phyloP scores from a whole-genome alignment of 192 early-diverging fungal species.

The Geosiphon pyriformis region DNA sequence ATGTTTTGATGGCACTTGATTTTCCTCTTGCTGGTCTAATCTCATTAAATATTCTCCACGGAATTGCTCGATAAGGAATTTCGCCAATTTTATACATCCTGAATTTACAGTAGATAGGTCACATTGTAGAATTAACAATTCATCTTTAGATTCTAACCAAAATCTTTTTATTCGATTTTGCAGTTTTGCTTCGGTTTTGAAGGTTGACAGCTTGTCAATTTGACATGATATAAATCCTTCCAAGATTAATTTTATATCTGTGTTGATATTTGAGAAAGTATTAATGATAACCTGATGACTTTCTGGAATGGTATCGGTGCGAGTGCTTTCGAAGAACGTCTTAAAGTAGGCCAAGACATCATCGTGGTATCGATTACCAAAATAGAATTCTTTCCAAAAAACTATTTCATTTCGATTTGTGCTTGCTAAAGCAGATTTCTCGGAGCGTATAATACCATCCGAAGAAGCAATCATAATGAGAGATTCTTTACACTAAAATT shows the following conservation, averaged over 20 bases:
- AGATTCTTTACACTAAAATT: conserved; percentile 19
- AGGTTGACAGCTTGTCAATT: conserved; percentile 21
- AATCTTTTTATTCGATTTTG: conserved; percentile 20
- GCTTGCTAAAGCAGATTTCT: background rate
- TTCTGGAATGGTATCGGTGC: background rate
- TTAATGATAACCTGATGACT: conserved; percentile 16
- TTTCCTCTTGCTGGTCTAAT: background rate
- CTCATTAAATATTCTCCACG: conserved; percentile 17
- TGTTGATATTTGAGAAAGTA: conserved; percentile 28
- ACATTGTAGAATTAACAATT: conserved; percentile 25
- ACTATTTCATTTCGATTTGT: conserved; percentile 8
- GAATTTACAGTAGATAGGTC: conserved; percentile 13
- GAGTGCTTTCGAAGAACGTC: background rate
- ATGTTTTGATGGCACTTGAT: conserved; percentile 3
- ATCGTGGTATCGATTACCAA: conserved; percentile 7
- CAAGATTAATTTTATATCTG: conserved; percentile 14
- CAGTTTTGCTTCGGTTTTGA: conserved; percentile 24
- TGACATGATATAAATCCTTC: background rate
- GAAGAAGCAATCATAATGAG: conserved; percentile 17
- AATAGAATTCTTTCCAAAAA: conserved; percentile 15
- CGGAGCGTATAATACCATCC: conserved; percentile 17
- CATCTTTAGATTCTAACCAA: conserved; percentile 12
- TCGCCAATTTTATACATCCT: conserved; percentile 25
- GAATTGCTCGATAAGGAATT: conserved; percentile 24
- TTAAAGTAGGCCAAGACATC: conserved; percentile 13